Evolutionary conservation across 805 yeast genomes (phyloP).

Genomic region (Pichia californica): DNA sequence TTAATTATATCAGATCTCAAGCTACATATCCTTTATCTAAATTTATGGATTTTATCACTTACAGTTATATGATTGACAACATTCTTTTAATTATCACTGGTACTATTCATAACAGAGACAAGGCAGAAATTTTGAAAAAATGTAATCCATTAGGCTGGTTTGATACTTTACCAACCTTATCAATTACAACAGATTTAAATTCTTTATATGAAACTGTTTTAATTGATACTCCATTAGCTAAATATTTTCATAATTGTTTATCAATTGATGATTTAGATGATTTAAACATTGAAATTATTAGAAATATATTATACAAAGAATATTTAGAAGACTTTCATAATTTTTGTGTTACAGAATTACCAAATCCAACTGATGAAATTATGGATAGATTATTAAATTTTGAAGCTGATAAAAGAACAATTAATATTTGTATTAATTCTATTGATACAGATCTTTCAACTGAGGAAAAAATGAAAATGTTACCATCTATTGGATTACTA

Average conservation of each 20-base stretch:
- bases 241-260: constrained; percentile 87
- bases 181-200: constrained; percentile 92
- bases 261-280: constrained; percentile 88
- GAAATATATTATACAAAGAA: constrained; percentile 88
- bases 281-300: constrained; percentile 87
- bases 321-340: constrained; percentile 80
- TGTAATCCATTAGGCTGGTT: constrained; percentile 99
- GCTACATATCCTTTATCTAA: constrained; percentile 72
- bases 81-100: constrained; percentile 95
- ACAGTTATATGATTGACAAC: constrained; percentile 98
- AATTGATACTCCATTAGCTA: constrained; percentile 96
- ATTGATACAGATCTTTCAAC: constrained; percentile 73
- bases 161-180: constrained; percentile 90
- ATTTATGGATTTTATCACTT: constrained; percentile 88
- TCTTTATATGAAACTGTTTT: constrained; percentile 88
- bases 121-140: constrained; percentile 77
- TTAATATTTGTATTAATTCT: constrained; percentile 87
- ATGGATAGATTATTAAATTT: constrained; percentile 75
- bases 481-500: constrained; percentile 80
- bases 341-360: constrained; percentile 56
- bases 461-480: constrained; percentile 61
- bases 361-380: constrained; percentile 72
- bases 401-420: constrained; percentile 93
- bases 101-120: constrained; percentile 90
- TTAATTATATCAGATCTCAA: constrained; percentile 78